Evolutionary conservation across 2,329 filamentous ascomycete species (phyloP), one percentile per base, ranked within the genome.

Genomic region (Colletotrichum australisinense): DNA sequence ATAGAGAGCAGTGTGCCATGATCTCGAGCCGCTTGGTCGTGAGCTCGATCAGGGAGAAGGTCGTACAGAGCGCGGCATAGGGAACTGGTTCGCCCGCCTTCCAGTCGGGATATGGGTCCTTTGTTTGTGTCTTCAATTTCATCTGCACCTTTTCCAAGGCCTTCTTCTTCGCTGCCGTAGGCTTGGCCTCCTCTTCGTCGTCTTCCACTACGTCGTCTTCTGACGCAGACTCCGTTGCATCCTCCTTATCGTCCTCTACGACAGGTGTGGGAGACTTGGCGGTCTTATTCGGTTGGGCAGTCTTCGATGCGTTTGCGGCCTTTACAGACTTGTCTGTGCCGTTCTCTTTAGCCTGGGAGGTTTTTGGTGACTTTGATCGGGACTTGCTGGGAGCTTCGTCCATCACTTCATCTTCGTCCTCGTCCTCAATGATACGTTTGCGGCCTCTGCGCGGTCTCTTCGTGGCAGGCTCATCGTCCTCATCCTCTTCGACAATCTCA

Each of bases 71-170:
- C 14, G 97, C 97, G 30, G 95, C 96, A 79, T 98, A 99, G 0
- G 97, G 97, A 1, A 98, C 95, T 12, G 96, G 94, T 60, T 93
- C 90, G 59, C 95, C 95, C 59, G 93, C 86, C 81, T 95, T 93
- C 97, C 97, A 99, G 83, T 99, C 96, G 0, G 95, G 95, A 82
- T 96, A 98, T n/a, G 93, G 92, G 78, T 97, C 93, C 76, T 95
- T 93, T 52, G 84, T 86, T 64, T 88, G 90, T 22, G 89, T 66
- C 79, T 92, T 92, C 72, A 98, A 85, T 60, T 92, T 93, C 9
- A 91, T 91, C 81, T 98, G 95, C 12, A 96, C 90, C 81, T 94
- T 94, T 81, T 96, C 90, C 57, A 94, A 91, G 59, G 91, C 92
- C 82, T 97, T 95, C 82, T 97, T 95, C 55, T 91, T 92, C 63